These are phyloP conservation scores for Rhododendron vialii DNA, from an alignment of 148 eudicot species.

Conservation along the genomic window DNA sequence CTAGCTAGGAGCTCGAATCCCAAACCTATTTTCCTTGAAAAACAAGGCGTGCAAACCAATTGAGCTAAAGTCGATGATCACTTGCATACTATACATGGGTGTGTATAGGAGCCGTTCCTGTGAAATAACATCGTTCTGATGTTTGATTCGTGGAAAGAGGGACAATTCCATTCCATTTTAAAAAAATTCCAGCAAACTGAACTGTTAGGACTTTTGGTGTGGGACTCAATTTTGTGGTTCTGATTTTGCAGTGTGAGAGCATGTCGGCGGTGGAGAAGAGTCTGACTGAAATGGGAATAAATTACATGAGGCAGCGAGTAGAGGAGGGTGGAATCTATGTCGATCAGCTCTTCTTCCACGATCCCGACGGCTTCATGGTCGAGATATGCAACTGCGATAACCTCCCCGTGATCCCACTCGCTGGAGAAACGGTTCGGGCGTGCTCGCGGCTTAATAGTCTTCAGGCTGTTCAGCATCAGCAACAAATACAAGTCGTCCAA, in stretches of 20 bases:
- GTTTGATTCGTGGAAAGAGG: no score
- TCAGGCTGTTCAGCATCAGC: conserved; percentile 34
- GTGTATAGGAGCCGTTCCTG: no score
- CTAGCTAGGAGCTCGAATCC: no score
- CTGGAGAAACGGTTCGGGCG: conserved; percentile 51
- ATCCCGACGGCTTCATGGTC: conserved; percentile 91
- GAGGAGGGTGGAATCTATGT: conserved; percentile 75
- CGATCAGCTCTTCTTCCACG: conserved; percentile 85
- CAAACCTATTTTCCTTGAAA: no score
- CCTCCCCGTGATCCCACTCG: conserved; percentile 60
- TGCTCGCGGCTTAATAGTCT: conserved; percentile 52
- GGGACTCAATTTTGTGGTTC: neutral
- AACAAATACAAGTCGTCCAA: conserved; percentile 29
- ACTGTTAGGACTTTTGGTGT: no score
- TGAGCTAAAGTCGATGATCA: no score
- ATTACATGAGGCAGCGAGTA: conserved; percentile 45
- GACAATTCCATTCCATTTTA: no score
- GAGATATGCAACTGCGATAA: conserved; percentile 87
- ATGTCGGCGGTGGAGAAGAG: conserved; percentile 81
- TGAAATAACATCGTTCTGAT: no score
- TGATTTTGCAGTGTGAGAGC: conserved; percentile 64
- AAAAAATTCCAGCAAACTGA: no score
- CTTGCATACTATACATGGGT: no score
- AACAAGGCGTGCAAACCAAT: no score
- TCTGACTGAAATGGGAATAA: conserved; percentile 62